phyloP scores from a whole-genome alignment of 768 basidiomycete genomes.

The Arthromyces matolae region DNA sequence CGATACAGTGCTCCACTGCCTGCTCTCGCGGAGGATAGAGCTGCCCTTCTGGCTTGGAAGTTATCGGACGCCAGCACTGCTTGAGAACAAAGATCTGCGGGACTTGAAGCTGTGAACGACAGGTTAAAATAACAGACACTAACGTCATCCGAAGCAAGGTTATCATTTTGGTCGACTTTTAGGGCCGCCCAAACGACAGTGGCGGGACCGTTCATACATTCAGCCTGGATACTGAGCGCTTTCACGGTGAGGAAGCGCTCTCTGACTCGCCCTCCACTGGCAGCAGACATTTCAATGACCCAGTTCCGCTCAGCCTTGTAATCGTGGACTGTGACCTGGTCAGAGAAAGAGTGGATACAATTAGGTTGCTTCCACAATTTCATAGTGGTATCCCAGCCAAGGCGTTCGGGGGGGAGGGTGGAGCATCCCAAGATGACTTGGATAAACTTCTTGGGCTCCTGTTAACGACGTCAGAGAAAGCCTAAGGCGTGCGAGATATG shows the following conservation, averaged over 20 bases:
- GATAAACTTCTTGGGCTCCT: neutral
- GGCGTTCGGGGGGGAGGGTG: neutral
- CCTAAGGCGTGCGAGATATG: neutral
- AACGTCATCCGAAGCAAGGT: neutral
- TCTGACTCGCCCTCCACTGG: too few relatives aligned
- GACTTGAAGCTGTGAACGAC: neutral
- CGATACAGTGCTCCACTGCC: neutral
- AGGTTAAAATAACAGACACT: neutral
- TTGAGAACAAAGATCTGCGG: neutral
- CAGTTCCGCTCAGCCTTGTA: neutral
- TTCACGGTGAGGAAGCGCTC: neutral
- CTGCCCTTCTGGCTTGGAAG: neutral
- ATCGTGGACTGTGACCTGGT: neutral
- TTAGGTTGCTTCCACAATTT: neutral
- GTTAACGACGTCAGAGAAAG: neutral
- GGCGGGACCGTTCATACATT: neutral
- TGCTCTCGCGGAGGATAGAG: neutral
- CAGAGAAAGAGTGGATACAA: neutral
- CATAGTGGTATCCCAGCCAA: too few relatives aligned
- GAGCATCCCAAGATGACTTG: neutral
- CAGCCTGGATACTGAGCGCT: neutral
- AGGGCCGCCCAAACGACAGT: neutral
- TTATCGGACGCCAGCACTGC: neutral
- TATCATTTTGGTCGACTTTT: neutral
- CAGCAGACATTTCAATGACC: neutral